Evolutionary conservation across 495 filamentous ascomycete species (phyloP).

Genomic region (Annulohypoxylon maeteangense): DNA sequence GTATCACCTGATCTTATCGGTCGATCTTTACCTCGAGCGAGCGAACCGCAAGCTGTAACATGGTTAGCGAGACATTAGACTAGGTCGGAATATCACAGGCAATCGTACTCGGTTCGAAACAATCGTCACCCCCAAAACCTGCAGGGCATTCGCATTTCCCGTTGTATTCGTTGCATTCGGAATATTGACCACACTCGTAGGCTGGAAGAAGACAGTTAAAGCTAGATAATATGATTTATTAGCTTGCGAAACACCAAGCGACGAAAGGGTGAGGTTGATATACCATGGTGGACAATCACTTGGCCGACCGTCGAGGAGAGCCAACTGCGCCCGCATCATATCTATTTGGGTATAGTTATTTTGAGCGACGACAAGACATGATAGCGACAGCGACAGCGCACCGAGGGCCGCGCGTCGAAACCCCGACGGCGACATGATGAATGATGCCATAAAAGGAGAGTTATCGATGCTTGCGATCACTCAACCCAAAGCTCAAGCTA

Average conservation of each 20-base stretch:
- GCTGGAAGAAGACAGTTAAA: conserved; percentile 98
- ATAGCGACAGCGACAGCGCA: conserved; percentile 56
- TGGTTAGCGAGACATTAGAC: conserved; percentile 36
- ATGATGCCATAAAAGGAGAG: conserved; percentile 21
- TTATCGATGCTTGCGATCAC: conserved; percentile 13
- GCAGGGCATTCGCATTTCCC: conserved; percentile 92
- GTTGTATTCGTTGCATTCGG: conserved; percentile 82
- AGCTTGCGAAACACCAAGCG: conserved; percentile 22
- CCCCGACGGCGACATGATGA: conserved; percentile 52
- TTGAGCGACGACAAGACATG: conserved; percentile 54
- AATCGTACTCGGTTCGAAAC: conserved; percentile 74
- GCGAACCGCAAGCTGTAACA: conserved; percentile 79
- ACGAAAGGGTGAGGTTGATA: neutral
- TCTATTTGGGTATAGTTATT: conserved; percentile 59
- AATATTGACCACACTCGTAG: conserved; percentile 89
- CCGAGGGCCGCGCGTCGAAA: conserved; percentile 49
- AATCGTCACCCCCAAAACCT: conserved; percentile 94
- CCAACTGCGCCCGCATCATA: conserved; percentile 62
- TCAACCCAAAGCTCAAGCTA: neutral
- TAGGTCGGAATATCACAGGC: neutral
- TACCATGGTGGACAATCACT: conserved; percentile 74
- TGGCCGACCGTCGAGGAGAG: conserved; percentile 64
- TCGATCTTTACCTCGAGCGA: conserved; percentile 80
- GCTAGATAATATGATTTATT: conserved; percentile 54
- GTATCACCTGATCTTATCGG: conserved; percentile 70